Base-by-base conservation (phyloP, 106 monocot species). In the Dendrobium chrysotoxum region DNA sequence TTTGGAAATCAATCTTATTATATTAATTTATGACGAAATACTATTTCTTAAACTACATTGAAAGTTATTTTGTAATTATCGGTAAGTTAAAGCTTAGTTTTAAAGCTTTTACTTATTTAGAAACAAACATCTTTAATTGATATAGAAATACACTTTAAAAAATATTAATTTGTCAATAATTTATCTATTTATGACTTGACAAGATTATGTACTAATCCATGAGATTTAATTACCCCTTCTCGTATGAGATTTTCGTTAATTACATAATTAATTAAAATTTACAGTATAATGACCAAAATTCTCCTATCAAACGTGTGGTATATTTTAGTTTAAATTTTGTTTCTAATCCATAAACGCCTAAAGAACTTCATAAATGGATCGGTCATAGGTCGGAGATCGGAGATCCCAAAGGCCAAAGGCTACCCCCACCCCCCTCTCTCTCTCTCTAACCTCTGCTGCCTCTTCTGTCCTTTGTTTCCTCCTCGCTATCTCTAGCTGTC, bases 301-400 rank as follows among this genome's bases (percentile, higher is more conserved):
- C 23, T n/a, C 61, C 35, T 35, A 35, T 35, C 35, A 35, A 35
- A 35, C 35, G 35, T 35, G 35, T 35, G 35, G 35, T 35, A 35
- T 53, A 53, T 53, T 53, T 53, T 53, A 53, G 15, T 53, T 53
- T 11, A 53, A 53, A 4, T 11, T 53, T 53, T 53, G 5, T 11
- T 53, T 8, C 50, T 53, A 53, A 53, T 53, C 50, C 15, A 53
- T 35, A 35, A 35, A 35, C 35, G 35, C 35, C 35, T 35, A 2
- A 35, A 35, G 35, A 35, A 35, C 23, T 61, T 21, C 61, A 25
- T 23, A 4, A 23, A 61, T 61, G 61, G n/a, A 61, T 61, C 61
- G 61, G 61, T 61, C 61, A 23, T 61, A 61, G 61, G 61, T 61
- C n/a, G 61, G 23, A 25, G 61, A 70, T 35, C 70, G 70, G 70